Percentiles rank a stretch among this genome's conserved stretches.
Evolutionary conservation across 2,329 filamentous ascomycete genomes (phyloP).

Genomic region (Penicillium sp.): DNA sequence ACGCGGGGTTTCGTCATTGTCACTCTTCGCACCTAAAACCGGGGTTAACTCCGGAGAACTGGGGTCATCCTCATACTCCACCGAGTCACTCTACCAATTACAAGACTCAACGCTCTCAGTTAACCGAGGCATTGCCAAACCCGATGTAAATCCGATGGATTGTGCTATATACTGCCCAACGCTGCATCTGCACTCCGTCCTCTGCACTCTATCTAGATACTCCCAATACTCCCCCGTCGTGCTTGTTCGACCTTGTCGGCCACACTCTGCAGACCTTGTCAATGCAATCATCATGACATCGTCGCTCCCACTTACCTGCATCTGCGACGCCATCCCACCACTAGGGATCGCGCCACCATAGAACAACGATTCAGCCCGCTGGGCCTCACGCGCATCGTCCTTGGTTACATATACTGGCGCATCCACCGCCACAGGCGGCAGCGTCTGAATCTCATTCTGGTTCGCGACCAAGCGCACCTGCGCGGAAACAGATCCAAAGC

Average conservation of each 20-base stretch:
- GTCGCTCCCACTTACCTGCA: slow-evolving; percentile 34
- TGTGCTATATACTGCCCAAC: no score
- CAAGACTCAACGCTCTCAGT: no score
- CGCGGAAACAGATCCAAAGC: slow-evolving; percentile 34
- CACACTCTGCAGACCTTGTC: slow-evolving; percentile 32
- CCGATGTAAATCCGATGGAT: no score
- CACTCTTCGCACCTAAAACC: not conserved
- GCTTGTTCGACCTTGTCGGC: slow-evolving; percentile 39
- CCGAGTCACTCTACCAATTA: no score
- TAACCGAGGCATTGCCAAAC: no score
- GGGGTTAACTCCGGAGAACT: not conserved
- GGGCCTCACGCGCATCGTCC: slow-evolving; percentile 37
- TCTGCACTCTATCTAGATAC: not conserved
- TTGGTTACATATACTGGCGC: slow-evolving; percentile 36
- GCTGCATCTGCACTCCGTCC: no score
- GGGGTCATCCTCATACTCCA: no score
- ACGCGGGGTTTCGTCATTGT: not conserved
- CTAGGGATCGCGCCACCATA: slow-evolving; percentile 38
- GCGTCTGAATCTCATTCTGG: slow-evolving; percentile 34
- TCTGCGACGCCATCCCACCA: slow-evolving; percentile 37
- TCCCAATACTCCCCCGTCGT: slow-evolving; percentile 17
- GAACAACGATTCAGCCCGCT: slow-evolving; percentile 30
- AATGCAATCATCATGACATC: slow-evolving; percentile 1
- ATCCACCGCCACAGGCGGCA: slow-evolving; percentile 27
- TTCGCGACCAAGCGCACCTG: slow-evolving; percentile 40